These are phyloP conservation scores for Fusarium mangiferae DNA, from an alignment of 2,329 filamentous ascomycete species.

Conservation along the genomic window DNA sequence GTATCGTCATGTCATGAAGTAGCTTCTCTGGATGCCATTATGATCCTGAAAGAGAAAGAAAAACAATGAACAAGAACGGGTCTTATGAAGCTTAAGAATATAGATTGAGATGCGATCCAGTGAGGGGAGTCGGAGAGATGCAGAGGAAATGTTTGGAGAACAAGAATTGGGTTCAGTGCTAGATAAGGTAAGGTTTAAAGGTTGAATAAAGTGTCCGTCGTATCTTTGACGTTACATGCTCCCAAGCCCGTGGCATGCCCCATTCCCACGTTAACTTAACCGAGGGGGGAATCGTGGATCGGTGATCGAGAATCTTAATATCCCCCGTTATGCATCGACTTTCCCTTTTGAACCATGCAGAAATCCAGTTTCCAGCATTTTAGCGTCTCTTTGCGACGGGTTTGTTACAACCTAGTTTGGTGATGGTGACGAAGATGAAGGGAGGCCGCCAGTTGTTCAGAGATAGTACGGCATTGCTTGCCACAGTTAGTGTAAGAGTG, in stretches of 20 bases:
- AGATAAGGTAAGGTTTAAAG: slow-evolving; percentile 11
- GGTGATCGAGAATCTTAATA: slow-evolving; percentile 5
- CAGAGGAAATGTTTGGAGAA: slow-evolving; percentile 11
- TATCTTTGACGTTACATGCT: slow-evolving; percentile 37
- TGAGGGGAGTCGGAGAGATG: neutral
- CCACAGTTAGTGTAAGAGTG: slow-evolving; percentile 23
- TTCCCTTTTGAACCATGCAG: slow-evolving; percentile 3
- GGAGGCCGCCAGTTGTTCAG: slow-evolving; percentile 12
- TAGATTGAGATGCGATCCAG: neutral
- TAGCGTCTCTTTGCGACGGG: slow-evolving; percentile 26
- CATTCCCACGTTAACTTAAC: slow-evolving; percentile 22
- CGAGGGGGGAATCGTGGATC: slow-evolving; percentile 10
- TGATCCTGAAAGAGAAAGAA: neutral
- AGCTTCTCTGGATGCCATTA: slow-evolving; percentile 24
- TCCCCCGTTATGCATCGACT: neutral
- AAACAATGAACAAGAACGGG: neutral
- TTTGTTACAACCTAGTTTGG: slow-evolving; percentile 8
- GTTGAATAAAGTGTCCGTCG: slow-evolving; percentile 1
- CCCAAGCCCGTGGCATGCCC: neutral
- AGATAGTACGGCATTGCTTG: neutral
- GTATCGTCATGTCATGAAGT: slow-evolving; percentile 41
- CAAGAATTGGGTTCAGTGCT: neutral
- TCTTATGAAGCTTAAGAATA: neutral
- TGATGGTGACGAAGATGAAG: slow-evolving; percentile 20
- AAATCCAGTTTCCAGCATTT: slow-evolving; percentile 28